Conservation (phyloP, 306 rosid species). For the Lupinus albus region DNA sequence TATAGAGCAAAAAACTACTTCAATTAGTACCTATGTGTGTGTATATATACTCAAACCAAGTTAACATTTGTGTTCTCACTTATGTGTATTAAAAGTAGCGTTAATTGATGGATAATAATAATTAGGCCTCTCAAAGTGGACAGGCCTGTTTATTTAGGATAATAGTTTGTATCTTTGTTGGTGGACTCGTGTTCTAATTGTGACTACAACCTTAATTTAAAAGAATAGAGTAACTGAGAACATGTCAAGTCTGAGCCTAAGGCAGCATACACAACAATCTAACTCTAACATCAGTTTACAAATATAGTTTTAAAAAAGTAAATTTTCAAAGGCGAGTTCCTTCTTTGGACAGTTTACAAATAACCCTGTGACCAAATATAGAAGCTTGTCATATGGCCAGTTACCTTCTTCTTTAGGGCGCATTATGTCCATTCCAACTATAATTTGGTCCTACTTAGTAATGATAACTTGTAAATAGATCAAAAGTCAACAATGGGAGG, state of each 20-base stretch:
- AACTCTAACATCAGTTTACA: constrained; percentile 36
- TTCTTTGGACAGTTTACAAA: constrained; percentile 40
- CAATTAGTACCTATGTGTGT: no score
- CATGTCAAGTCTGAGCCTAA: constrained; percentile 40
- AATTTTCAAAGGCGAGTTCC: constrained; percentile 46
- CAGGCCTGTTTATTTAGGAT: constrained; percentile 2
- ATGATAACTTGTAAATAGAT: constrained; percentile 26
- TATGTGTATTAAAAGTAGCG: no score
- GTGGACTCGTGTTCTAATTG: no score
- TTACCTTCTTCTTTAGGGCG: constrained; percentile 8
- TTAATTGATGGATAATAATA: no score
- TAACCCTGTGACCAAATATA: constrained; percentile 32
- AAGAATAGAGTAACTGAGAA: no score
- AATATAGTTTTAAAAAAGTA: constrained; percentile 40
- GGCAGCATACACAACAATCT: constrained; percentile 37
- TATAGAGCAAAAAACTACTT: neutral
- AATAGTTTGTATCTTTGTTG: constrained; percentile 61
- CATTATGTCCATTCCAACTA: constrained; percentile 15
- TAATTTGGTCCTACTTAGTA: constrained; percentile 32
- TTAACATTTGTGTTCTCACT: no score
- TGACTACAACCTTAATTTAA: no score
- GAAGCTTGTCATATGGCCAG: constrained; percentile 9
- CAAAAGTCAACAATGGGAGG: no score
- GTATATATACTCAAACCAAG: neutral
- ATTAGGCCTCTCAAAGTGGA: no score